Percentiles rank a stretch among this genome's conserved stretches.
Conservation (phyloP, 352 stramenopile genomes). For the Pythium apleroticum region DNA sequence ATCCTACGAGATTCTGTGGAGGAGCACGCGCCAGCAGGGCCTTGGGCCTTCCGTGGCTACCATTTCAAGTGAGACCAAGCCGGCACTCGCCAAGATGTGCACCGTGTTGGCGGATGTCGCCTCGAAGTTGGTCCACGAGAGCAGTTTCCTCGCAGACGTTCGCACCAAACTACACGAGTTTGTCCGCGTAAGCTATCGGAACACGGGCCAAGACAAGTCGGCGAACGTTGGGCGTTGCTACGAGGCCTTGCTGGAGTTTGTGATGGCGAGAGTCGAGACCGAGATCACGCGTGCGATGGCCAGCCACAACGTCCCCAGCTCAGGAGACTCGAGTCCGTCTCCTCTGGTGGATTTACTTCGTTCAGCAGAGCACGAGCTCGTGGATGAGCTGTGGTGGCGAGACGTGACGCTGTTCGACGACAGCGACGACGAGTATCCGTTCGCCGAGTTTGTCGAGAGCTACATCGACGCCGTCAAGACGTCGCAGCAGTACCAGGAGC, state of each 20-base stretch:
- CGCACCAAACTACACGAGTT: conserved; percentile 18
- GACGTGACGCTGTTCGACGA: conserved; percentile 19
- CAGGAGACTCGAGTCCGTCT: conserved; percentile 3
- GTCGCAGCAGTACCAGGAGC: neutral
- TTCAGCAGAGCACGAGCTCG: conserved; percentile 15
- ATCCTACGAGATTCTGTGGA: conserved; percentile 10
- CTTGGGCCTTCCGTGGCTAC: neutral
- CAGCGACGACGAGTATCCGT: conserved; percentile 25
- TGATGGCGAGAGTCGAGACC: conserved; percentile 15
- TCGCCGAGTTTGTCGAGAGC: conserved; percentile 16
- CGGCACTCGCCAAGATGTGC: conserved; percentile 6
- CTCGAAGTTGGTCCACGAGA: conserved; percentile 13
- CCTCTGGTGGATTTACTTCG: conserved; percentile 17
- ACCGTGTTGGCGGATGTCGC: neutral
- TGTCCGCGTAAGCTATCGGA: neutral
- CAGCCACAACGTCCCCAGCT: neutral
- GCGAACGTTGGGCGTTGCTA: neutral
- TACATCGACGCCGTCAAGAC: conserved; percentile 23
- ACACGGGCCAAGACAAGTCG: neutral
- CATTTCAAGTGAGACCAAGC: conserved; percentile 2
- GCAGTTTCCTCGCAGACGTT: conserved; percentile 13
- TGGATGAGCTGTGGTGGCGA: conserved; percentile 15
- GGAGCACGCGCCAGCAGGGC: neutral
- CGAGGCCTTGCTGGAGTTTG: conserved; percentile 23
- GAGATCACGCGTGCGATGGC: conserved; percentile 7